A percentile compares a stretch with the other conserved stretches of the same genome.
These are phyloP conservation scores for Penicillium psychrofluorescens DNA, from an alignment of 495 filamentous ascomycete species.

Conservation along the genomic window DNA sequence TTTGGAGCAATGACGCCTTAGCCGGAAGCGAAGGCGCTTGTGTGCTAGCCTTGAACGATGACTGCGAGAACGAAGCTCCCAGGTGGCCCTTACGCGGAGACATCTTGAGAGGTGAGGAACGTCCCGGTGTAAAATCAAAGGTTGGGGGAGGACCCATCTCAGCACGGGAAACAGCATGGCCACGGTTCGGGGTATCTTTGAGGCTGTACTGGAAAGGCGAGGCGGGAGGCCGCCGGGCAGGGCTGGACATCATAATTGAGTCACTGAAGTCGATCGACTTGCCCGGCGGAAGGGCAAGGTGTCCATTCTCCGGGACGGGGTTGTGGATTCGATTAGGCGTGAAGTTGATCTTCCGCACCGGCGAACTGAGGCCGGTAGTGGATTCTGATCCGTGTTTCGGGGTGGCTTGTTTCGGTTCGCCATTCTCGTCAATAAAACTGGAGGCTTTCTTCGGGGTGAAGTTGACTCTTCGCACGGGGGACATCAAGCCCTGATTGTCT, in stretches of 20 bases:
- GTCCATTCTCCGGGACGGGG: slow-evolving; percentile 13
- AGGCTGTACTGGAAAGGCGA: slow-evolving; percentile 42
- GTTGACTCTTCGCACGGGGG: slow-evolving; percentile 36
- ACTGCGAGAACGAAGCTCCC: slow-evolving; percentile 25
- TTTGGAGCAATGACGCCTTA: slow-evolving; percentile 32
- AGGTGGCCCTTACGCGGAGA: slow-evolving; percentile 39
- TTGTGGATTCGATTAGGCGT: slow-evolving; percentile 16
- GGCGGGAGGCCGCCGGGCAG: slow-evolving; percentile 40
- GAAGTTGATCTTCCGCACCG: slow-evolving; percentile 29
- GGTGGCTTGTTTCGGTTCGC: slow-evolving; percentile 20
- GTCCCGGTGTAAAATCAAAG: slow-evolving; percentile 21
- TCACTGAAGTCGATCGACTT: slow-evolving; percentile 30
- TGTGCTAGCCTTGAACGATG: slow-evolving; percentile 13
- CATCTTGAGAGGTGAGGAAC: slow-evolving; percentile 32
- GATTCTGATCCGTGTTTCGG: slow-evolving; percentile 17
- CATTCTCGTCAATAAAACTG: slow-evolving; percentile 29
- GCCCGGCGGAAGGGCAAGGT: slow-evolving; percentile 16
- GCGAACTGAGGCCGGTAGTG: slow-evolving; percentile 15
- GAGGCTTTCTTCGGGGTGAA: slow-evolving; percentile 24
- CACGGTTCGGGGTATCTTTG: slow-evolving; percentile 27
- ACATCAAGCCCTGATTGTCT: slow-evolving; percentile 22
- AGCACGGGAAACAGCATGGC: slow-evolving; percentile 14
- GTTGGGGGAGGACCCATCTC: slow-evolving; percentile 8
- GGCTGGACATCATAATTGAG: slow-evolving; percentile 38
- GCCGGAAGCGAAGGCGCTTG: slow-evolving; percentile 24